These are phyloP conservation scores for Globisporangium cederbergense DNA, from an alignment of 352 stramenopile genomes.

Conservation along the genomic window DNA sequence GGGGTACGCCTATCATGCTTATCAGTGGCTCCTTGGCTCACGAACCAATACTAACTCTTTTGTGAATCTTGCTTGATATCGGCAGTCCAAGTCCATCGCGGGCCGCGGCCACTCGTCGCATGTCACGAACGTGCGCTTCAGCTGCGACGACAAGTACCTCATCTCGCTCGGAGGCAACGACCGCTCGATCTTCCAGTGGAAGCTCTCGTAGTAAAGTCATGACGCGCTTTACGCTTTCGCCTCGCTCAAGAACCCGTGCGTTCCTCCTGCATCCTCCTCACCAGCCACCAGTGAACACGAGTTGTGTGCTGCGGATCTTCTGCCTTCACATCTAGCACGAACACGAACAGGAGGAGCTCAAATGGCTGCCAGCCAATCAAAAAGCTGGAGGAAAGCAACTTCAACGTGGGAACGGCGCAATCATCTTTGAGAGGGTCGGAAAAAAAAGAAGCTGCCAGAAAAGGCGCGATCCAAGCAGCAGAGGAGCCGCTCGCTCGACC, in stretches of 20 bases:
- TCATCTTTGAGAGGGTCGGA: neutral
- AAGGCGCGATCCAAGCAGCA: no score
- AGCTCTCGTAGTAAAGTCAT: slow-evolving; percentile 30
- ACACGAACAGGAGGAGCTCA: no score
- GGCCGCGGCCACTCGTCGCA: slow-evolving; percentile 75
- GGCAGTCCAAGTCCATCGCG: slow-evolving; percentile 47
- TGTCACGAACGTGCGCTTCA: slow-evolving; percentile 82
- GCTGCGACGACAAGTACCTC: slow-evolving; percentile 76
- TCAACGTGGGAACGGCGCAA: neutral
- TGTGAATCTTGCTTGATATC: neutral
- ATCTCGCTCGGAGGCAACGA: slow-evolving; percentile 84
- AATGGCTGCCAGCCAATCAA: no score
- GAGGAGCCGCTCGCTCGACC: no score
- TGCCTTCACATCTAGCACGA: no score
- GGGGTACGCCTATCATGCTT: slow-evolving; percentile 30
- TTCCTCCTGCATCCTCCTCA: neutral
- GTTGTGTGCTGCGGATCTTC: no score
- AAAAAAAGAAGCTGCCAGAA: neutral
- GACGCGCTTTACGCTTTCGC: neutral
- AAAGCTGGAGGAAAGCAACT: no score
- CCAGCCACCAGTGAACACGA: no score
- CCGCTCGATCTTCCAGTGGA: slow-evolving; percentile 85
- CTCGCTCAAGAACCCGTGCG: neutral
- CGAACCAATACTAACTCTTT: neutral
- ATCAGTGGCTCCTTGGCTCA: neutral